A percentile compares a stretch with the other conserved stretches of the same genome.
phyloP scores from a whole-genome alignment of 306 rosid species.

The Citrullus amarus region DNA sequence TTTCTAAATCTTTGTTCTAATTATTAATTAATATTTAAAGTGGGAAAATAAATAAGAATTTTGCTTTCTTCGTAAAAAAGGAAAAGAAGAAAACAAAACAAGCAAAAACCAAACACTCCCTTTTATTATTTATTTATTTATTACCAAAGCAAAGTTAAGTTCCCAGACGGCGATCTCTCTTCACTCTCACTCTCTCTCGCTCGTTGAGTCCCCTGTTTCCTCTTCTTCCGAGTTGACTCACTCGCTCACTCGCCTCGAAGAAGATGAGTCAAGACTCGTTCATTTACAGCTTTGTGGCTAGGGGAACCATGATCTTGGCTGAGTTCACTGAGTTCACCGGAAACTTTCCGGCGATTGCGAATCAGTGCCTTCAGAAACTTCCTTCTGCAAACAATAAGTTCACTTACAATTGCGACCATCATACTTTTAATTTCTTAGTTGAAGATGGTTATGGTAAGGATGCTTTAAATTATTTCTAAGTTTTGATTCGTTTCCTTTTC shows the following conservation, averaged over 20 bases:
- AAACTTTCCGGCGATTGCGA: slow-evolving; percentile 87
- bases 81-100: not conserved
- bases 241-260: not conserved
- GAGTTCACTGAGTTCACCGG: slow-evolving; percentile 95
- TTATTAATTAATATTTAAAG: not conserved
- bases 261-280: slow-evolving; percentile 77
- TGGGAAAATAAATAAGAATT: not conserved
- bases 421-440: slow-evolving; percentile 76
- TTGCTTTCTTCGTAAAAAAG: not conserved
- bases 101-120: not conserved
- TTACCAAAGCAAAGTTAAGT: not conserved
- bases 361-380: slow-evolving; percentile 77
- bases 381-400: slow-evolving; percentile 81
- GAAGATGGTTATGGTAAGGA: slow-evolving; percentile 78
- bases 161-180: not conserved
- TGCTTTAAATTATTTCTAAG: not conserved
- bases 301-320: slow-evolving; percentile 83
- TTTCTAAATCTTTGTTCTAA: not conserved
- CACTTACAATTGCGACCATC: slow-evolving; percentile 82
- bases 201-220: not conserved
- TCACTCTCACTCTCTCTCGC: no score
- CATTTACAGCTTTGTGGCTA: slow-evolving; percentile 81
- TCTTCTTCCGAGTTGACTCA: slow-evolving; percentile 11
- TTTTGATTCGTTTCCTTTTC: slow-evolving; percentile 4
- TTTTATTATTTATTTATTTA: not conserved